Evolutionary conservation across 805 yeast species (phyloP).

Genomic region (Isabelozyma heimii): DNA sequence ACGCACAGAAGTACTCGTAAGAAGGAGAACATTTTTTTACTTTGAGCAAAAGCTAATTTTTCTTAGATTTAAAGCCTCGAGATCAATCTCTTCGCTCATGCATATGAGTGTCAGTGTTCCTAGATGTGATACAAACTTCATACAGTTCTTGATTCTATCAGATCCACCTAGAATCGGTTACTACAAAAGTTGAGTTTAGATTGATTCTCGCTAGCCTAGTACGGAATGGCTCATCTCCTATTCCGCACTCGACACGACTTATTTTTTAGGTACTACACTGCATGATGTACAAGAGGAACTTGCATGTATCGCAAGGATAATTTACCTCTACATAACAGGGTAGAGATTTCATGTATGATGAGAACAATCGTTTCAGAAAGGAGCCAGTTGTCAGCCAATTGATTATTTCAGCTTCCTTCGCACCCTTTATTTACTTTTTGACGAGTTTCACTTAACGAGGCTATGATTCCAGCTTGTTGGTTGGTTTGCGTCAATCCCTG

Average conservation of each 20-base stretch:
- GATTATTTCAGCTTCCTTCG: neutral
- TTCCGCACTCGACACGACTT: neutral
- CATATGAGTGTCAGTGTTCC: too few relatives aligned
- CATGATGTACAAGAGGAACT: neutral
- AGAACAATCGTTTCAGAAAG: too few relatives aligned
- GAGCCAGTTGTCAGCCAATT: neutral
- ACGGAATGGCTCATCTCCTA: neutral
- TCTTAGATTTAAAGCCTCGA: too few relatives aligned
- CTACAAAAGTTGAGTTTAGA: too few relatives aligned
- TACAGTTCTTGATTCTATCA: too few relatives aligned
- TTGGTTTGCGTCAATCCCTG: neutral
- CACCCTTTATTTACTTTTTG: neutral
- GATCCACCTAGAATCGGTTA: too few relatives aligned
- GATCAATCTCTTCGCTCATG: too few relatives aligned
- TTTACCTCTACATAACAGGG: neutral
- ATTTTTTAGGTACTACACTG: neutral
- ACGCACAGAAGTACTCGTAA: too few relatives aligned
- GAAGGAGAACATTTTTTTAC: too few relatives aligned
- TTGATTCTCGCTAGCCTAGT: neutral
- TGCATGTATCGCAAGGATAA: neutral
- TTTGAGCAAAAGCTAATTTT: too few relatives aligned
- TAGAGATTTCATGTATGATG: neutral
- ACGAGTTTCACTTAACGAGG: neutral
- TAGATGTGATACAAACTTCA: too few relatives aligned
- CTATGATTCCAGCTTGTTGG: neutral